These are phyloP conservation scores for Biscutella laevigata DNA, from an alignment of 441 rosid species.

Conservation along the genomic window DNA sequence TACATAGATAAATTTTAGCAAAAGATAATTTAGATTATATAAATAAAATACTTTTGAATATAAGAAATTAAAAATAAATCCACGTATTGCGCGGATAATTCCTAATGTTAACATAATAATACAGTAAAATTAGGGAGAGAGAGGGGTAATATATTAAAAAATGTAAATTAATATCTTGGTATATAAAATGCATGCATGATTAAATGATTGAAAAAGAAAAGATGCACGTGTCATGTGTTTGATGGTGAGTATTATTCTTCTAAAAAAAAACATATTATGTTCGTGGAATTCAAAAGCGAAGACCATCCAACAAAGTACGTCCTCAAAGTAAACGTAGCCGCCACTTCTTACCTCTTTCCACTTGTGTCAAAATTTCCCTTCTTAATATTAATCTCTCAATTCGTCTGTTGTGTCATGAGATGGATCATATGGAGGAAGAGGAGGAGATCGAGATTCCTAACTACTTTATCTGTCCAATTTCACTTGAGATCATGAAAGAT, in stretches of 20 bases:
- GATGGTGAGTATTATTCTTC: background rate
- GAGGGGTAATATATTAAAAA: background rate
- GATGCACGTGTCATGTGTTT: background rate
- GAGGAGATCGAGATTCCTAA: conserved; percentile 50
- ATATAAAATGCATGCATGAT: background rate
- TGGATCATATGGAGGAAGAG: conserved; percentile 24
- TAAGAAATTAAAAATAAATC: too few relatives aligned
- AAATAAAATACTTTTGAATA: too few relatives aligned
- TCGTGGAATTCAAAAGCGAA: conserved; percentile 18
- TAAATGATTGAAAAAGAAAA: background rate
- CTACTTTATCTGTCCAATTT: conserved; percentile 63
- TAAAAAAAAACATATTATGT: background rate
- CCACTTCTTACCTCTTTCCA: conserved; percentile 19
- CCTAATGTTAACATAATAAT: background rate
- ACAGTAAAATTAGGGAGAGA: background rate
- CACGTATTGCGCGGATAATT: too few relatives aligned
- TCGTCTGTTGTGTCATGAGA: too few relatives aligned
- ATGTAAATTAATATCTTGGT: background rate
- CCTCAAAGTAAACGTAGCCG: conserved; percentile 22
- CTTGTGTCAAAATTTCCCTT: too few relatives aligned
- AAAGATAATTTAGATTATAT: too few relatives aligned
- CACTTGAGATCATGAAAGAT: conserved; percentile 75
- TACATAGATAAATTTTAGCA: too few relatives aligned
- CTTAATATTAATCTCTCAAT: too few relatives aligned
- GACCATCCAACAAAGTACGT: conserved; percentile 12